Evolutionary conservation across 805 yeast genomes (phyloP).

Genomic region (Peterozyma toletana): DNA sequence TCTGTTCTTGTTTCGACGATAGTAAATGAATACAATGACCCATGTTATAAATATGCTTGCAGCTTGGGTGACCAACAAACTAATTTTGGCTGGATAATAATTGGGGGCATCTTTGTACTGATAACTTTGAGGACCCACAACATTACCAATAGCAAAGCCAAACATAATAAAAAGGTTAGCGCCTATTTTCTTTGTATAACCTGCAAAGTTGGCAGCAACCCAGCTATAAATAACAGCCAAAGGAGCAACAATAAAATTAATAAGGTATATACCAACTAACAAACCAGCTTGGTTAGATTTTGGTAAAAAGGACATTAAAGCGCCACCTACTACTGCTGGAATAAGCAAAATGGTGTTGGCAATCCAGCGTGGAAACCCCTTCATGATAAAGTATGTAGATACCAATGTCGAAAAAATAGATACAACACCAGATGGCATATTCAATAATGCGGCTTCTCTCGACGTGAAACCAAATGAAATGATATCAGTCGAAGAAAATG

Average conservation of each 20-base stretch:
- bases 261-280: conserved; percentile 17
- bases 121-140: conserved; percentile 59
- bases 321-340: conserved; percentile 45
- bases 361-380: conserved; percentile 12
- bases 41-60: too few species aligned
- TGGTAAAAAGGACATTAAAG: conserved; percentile 24
- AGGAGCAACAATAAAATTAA: conserved; percentile 17
- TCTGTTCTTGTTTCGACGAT: too few species aligned
- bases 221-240: conserved; percentile 51
- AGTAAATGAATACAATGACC: too few species aligned
- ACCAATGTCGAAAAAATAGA: neutral
- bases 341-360: conserved; percentile 20
- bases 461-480: conserved; percentile 6
- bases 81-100: conserved; percentile 50
- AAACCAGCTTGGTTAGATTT: conserved; percentile 19
- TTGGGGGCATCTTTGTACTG: conserved; percentile 43
- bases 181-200: conserved; percentile 49
- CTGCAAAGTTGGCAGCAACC: conserved; percentile 58
- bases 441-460: too few species aligned
- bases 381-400: conserved; percentile 13
- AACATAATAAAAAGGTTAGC: conserved; percentile 50
- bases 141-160: conserved; percentile 46
- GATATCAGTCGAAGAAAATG: conserved; percentile 29
- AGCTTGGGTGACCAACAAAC: conserved; percentile 34
- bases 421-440: conserved; percentile 1